A percentile compares a stretch with the other conserved stretches of the same genome.
phyloP scores from a whole-genome alignment of 2,329 filamentous ascomycete genomes.

The Fusarium sp. region DNA sequence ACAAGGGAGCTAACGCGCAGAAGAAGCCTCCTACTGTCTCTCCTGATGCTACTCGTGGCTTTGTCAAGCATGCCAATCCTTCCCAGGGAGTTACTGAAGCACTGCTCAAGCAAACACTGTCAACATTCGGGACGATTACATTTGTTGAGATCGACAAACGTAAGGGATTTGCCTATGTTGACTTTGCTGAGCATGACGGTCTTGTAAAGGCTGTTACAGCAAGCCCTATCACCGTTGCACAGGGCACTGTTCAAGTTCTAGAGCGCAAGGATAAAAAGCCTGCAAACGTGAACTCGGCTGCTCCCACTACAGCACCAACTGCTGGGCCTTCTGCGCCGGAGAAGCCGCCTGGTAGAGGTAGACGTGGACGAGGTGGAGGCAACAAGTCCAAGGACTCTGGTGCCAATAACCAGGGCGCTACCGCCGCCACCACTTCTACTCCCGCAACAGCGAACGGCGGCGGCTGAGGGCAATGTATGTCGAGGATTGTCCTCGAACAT shows the following conservation, averaged over 20 bases:
- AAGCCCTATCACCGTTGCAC: slow-evolving; percentile 83
- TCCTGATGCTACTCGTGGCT: slow-evolving; percentile 71
- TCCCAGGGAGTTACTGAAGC: slow-evolving; percentile 92
- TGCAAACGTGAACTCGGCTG: slow-evolving; percentile 33
- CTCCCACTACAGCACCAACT: slow-evolving; percentile 30
- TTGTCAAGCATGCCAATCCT: slow-evolving; percentile 85
- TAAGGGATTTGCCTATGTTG: slow-evolving; percentile 93
- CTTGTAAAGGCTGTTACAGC: slow-evolving; percentile 83
- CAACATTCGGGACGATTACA: slow-evolving; percentile 77
- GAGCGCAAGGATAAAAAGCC: slow-evolving; percentile 77
- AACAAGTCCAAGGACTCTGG: slow-evolving; percentile 44
- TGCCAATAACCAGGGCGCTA: slow-evolving; percentile 21
- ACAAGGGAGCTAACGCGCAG: slow-evolving; percentile 46
- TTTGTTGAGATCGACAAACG: slow-evolving; percentile 93
- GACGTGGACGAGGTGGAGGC: slow-evolving; percentile 50
- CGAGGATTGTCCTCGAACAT: slow-evolving; percentile 29
- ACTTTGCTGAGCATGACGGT: slow-evolving; percentile 79
- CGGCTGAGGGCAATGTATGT: slow-evolving; percentile 30
- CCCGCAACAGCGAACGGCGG: slow-evolving; percentile 26
- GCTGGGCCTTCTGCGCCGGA: slow-evolving; percentile 41
- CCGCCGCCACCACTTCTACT: background rate
- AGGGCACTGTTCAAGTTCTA: slow-evolving; percentile 87
- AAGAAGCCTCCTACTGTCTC: slow-evolving; percentile 50
- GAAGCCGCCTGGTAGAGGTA: slow-evolving; percentile 49
- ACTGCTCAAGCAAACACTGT: slow-evolving; percentile 79